These are phyloP conservation scores for Chlorella sp. DNA, from an alignment of 139 green algal species.

Conservation along the genomic window DNA sequence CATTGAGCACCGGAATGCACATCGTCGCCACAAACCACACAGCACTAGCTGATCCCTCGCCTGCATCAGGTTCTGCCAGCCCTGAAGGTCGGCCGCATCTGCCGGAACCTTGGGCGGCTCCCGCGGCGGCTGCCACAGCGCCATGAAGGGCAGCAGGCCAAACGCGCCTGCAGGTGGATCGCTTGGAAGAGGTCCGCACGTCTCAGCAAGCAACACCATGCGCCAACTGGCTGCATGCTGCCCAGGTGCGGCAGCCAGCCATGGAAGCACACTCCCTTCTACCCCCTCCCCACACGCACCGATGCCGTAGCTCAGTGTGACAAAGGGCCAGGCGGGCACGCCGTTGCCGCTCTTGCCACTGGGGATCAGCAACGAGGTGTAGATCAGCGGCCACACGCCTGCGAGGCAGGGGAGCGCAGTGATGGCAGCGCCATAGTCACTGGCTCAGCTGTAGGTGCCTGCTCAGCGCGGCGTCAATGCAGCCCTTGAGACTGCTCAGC, in stretches of 20 bases:
- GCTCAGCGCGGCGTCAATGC: too few species aligned
- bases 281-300: neutral
- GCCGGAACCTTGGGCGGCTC: constrained; percentile 27
- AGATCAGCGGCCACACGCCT: constrained; percentile 56
- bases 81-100: neutral
- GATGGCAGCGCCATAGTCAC: too few species aligned
- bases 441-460: too few species aligned
- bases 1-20: too few species aligned
- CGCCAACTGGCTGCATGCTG: neutral
- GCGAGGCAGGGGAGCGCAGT: too few species aligned
- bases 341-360: constrained; percentile 74
- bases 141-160: constrained; percentile 88
- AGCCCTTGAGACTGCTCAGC: too few species aligned
- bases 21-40: constrained; percentile 28
- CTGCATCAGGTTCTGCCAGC: too few species aligned
- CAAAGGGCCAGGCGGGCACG: constrained; percentile 89
- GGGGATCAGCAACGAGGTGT: constrained; percentile 82
- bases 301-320: constrained; percentile 69
- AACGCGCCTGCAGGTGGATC: constrained; percentile 64
- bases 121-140: constrained; percentile 58
- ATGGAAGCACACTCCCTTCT: neutral
- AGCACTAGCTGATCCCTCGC: neutral
- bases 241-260: neutral
- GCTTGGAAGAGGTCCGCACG: too few species aligned
- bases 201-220: neutral